These are phyloP conservation scores for Sporobolomyces roseus DNA, from an alignment of 768 basidiomycete species.

Conservation along the genomic window DNA sequence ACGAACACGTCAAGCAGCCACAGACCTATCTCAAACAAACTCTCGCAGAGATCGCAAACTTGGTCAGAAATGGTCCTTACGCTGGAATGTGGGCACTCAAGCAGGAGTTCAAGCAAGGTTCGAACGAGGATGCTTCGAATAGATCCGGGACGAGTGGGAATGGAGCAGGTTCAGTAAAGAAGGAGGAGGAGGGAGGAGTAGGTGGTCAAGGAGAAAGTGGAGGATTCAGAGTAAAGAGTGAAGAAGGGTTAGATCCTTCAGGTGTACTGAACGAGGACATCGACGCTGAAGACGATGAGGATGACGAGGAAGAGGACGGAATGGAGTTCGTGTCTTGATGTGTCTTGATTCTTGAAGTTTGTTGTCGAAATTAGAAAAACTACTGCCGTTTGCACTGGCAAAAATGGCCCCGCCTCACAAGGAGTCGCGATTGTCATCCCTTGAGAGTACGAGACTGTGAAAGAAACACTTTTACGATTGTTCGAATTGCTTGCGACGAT, in stretches of 20 bases:
- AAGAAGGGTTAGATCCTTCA: background rate
- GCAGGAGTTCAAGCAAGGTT: constrained; percentile 50
- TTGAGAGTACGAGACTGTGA: too few relatives aligned
- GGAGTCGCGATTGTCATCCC: too few relatives aligned
- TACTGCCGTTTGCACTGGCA: too few relatives aligned
- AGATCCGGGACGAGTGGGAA: too few relatives aligned
- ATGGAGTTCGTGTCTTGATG: constrained; percentile 29
- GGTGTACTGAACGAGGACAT: background rate
- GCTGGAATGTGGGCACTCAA: constrained; percentile 77
- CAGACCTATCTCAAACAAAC: constrained; percentile 82
- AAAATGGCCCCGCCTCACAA: too few relatives aligned
- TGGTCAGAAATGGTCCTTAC: constrained; percentile 74
- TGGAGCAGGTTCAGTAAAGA: constrained; percentile 14
- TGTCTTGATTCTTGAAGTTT: too few relatives aligned
- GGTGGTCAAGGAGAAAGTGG: background rate
- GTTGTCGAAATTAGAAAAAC: too few relatives aligned
- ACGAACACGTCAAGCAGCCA: constrained; percentile 78
- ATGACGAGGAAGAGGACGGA: constrained; percentile 20
- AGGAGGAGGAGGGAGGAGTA: constrained; percentile 3
- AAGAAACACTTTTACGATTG: too few relatives aligned
- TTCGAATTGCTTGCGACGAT: too few relatives aligned
- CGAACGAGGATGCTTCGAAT: background rate
- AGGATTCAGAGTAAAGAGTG: background rate
- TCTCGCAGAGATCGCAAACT: constrained; percentile 66
- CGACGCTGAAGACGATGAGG: background rate